Evolutionary conservation across 1,284 basidiomycete genomes (phyloP).

Genomic region (Ganoderma lucidum): DNA sequence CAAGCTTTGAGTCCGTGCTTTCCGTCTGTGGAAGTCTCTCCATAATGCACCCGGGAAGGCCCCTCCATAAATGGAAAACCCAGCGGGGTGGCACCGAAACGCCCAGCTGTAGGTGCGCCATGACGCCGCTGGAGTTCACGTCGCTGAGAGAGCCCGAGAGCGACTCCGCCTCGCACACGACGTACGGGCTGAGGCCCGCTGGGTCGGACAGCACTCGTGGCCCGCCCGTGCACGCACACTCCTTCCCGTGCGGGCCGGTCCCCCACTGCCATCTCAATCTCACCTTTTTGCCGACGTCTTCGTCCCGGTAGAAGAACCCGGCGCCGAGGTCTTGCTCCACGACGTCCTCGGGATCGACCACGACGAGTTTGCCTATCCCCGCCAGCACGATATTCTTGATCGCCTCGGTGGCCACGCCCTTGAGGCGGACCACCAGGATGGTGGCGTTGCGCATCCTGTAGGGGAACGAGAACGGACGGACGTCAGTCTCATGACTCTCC

Average conservation of each 20-base stretch:
- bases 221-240: neutral
- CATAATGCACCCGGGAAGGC: constrained; percentile 8
- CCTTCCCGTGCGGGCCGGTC: constrained; percentile 5
- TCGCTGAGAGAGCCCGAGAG: constrained; percentile 18
- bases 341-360: constrained; percentile 71
- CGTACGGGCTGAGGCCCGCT: neutral
- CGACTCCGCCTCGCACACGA: constrained; percentile 6
- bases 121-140: constrained; percentile 10
- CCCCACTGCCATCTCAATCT: constrained; percentile 46
- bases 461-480: constrained; percentile 11
- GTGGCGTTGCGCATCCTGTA: constrained; percentile 92
- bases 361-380: constrained; percentile 76
- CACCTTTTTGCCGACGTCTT: constrained; percentile 90
- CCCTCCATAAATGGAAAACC: constrained; percentile 3
- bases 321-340: constrained; percentile 86
- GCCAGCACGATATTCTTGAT: constrained; percentile 94
- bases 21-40: constrained; percentile 8
- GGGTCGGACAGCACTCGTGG: constrained; percentile 7
- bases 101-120: neutral
- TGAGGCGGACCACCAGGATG: constrained; percentile 84
- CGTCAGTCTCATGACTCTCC: constrained; percentile 18
- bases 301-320: constrained; percentile 94
- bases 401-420: constrained; percentile 92
- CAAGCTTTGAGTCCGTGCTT: constrained; percentile 27
- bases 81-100: neutral